Evolutionary conservation across 2,329 filamentous ascomycete genomes (phyloP).

Genomic region (Colletotrichum sojae): DNA sequence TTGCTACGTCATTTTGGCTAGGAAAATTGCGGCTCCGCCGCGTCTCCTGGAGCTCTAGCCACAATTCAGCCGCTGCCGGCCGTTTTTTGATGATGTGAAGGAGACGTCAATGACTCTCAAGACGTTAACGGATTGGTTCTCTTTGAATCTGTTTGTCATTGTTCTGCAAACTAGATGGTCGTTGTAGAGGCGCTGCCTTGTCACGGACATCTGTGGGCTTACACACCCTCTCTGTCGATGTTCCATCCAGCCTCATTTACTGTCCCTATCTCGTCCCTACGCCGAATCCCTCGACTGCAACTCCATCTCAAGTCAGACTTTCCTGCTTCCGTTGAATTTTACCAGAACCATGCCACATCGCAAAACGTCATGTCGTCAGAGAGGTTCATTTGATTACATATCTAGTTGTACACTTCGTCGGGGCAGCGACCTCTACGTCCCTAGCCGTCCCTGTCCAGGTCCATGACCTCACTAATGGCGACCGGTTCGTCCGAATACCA

Average conservation of each 20-base stretch:
- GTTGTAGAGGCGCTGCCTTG: neutral
- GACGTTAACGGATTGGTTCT: neutral
- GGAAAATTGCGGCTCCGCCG: constrained; percentile 34
- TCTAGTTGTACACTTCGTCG: constrained; percentile 38
- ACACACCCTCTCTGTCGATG: no score
- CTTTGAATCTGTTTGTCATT: neutral
- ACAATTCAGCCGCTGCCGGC: constrained; percentile 8
- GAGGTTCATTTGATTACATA: constrained; percentile 41
- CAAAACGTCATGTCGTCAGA: constrained; percentile 27
- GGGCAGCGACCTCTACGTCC: constrained; percentile 10
- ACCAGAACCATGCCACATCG: neutral
- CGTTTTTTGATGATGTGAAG: constrained; percentile 22
- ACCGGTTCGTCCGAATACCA: constrained; percentile 1
- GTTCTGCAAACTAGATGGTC: neutral
- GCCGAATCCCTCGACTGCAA: no score
- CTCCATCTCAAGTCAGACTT: no score
- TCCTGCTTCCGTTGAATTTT: no score
- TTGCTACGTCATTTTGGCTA: constrained; percentile 39
- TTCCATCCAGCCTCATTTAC: no score
- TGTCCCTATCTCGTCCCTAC: no score
- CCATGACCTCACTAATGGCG: constrained; percentile 16
- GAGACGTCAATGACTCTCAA: constrained; percentile 3
- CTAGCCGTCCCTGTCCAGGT: constrained; percentile 1
- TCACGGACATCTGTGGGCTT: neutral
- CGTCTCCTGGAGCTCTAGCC: constrained; percentile 30